A percentile compares a stretch with the other conserved stretches of the same genome.
Evolutionary conservation across 768 basidiomycete species (phyloP).

Genomic region (Pulveroboletus sp.): DNA sequence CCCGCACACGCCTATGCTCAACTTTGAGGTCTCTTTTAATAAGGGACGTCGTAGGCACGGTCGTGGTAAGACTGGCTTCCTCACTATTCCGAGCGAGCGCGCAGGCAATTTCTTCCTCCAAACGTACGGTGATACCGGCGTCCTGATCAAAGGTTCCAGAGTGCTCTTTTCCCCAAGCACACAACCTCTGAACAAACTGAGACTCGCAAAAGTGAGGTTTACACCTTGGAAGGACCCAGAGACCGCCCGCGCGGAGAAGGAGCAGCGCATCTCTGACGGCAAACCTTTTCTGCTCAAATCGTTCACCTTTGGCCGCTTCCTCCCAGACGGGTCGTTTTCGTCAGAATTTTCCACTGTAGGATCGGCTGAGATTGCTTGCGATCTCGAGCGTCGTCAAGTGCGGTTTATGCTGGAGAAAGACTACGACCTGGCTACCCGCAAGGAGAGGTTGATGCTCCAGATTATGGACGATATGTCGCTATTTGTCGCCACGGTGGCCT

Average conservation of each 20-base stretch:
- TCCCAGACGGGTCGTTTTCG: conserved; percentile 33
- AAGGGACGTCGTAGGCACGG: conserved; percentile 4
- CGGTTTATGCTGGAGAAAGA: conserved; percentile 33
- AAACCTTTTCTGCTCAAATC: conserved; percentile 20
- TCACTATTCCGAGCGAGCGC: conserved; percentile 26
- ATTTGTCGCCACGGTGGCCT: too few species aligned
- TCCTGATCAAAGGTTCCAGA: conserved; percentile 25
- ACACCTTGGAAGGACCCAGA: conserved; percentile 32
- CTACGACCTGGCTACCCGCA: too few species aligned
- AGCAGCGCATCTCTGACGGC: conserved; percentile 20
- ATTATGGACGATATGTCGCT: too few species aligned
- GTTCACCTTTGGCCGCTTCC: conserved; percentile 37
- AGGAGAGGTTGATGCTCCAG: conserved; percentile 17
- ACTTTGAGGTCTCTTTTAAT: conserved; percentile 34
- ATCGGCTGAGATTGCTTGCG: conserved; percentile 33
- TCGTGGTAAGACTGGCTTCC: conserved; percentile 29
- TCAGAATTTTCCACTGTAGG: conserved; percentile 28
- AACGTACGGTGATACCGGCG: conserved; percentile 23
- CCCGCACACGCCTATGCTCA: conserved; percentile 21
- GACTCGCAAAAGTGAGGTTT: conserved; percentile 21
- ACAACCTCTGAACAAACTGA: conserved; percentile 20
- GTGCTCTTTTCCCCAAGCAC: conserved; percentile 22
- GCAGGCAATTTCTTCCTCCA: conserved; percentile 25
- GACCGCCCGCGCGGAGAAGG: conserved; percentile 21
- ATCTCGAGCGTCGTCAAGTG: conserved; percentile 31